These are phyloP conservation scores for Fusarium euwallaceae DNA, from an alignment of 2,329 filamentous ascomycete genomes.

Conservation along the genomic window DNA sequence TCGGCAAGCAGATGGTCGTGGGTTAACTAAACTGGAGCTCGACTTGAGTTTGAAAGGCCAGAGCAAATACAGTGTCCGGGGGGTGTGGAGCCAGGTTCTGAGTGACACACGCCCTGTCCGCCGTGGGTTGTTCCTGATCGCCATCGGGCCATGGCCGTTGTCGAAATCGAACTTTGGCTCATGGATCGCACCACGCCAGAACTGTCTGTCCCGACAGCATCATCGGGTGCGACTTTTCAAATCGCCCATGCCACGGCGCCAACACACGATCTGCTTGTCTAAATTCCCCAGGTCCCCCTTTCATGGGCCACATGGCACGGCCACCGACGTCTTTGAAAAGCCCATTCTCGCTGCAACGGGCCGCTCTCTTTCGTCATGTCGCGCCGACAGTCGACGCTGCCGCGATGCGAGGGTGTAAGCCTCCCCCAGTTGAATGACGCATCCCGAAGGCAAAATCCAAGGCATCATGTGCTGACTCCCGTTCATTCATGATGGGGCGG, in stretches of 20 bases:
- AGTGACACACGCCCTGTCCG: constrained; percentile 33
- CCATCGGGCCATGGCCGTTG: constrained; percentile 44
- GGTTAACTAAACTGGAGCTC: constrained; percentile 35
- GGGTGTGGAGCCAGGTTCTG: constrained; percentile 30
- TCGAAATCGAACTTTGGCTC: constrained; percentile 50
- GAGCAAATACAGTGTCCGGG: constrained; percentile 22
- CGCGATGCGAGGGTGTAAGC: neutral
- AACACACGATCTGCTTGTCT: constrained; percentile 34
- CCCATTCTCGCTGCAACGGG: constrained; percentile 17
- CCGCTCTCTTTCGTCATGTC: constrained; percentile 29
- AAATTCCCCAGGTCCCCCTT: constrained; percentile 24
- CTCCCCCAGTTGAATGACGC: constrained; percentile 28
- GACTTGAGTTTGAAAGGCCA: constrained; percentile 33
- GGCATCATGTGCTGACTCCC: constrained; percentile 25
- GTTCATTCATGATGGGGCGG: constrained; percentile 17
- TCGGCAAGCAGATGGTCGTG: constrained; percentile 36
- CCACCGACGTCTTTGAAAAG: constrained; percentile 32
- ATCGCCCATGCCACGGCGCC: constrained; percentile 30
- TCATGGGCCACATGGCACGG: constrained; percentile 36
- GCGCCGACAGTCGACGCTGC: constrained; percentile 18
- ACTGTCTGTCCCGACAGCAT: constrained; percentile 36
- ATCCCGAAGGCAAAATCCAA: constrained; percentile 20
- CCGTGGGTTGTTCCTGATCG: constrained; percentile 45
- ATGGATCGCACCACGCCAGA: constrained; percentile 45
- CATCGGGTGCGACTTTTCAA: constrained; percentile 24